phyloP scores from a whole-genome alignment of 176 grass and related monocot genomes.

The Triticum turgidum region DNA sequence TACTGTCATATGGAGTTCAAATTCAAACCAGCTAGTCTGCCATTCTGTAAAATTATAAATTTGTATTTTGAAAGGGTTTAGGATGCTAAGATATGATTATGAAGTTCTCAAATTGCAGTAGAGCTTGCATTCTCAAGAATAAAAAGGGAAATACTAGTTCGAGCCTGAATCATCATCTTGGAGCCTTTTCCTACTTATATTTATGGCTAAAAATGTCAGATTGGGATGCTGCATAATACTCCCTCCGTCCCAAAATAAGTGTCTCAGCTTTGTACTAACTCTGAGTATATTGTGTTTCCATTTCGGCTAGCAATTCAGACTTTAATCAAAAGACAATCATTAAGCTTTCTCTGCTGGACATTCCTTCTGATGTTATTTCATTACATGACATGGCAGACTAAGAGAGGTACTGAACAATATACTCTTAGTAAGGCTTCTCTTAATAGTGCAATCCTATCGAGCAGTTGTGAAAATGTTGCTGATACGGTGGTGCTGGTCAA shows the following conservation, averaged over 20 bases:
- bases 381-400: constrained; percentile 15
- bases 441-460: not conserved
- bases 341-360: not conserved
- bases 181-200: not conserved
- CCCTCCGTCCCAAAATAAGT: too few relatives aligned
- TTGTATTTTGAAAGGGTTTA: not conserved
- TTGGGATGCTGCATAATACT: not conserved
- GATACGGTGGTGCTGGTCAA: not conserved
- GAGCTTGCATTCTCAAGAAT: not conserved
- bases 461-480: not conserved
- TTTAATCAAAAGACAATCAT: not conserved
- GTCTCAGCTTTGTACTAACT: too few relatives aligned
- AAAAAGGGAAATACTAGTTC: not conserved
- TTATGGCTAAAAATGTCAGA: not conserved
- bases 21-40: constrained; percentile 1
- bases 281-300: not conserved
- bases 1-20: not conserved
- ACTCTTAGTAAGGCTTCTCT: not conserved
- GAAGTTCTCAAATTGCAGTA: not conserved
- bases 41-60: not conserved
- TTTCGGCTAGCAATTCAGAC: not conserved
- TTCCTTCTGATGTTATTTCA: not conserved
- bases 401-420: not conserved
- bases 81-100: not conserved
- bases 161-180: not conserved